These are phyloP conservation scores for Millerozyma miso DNA, from an alignment of 805 yeast species.

Conservation along the genomic window DNA sequence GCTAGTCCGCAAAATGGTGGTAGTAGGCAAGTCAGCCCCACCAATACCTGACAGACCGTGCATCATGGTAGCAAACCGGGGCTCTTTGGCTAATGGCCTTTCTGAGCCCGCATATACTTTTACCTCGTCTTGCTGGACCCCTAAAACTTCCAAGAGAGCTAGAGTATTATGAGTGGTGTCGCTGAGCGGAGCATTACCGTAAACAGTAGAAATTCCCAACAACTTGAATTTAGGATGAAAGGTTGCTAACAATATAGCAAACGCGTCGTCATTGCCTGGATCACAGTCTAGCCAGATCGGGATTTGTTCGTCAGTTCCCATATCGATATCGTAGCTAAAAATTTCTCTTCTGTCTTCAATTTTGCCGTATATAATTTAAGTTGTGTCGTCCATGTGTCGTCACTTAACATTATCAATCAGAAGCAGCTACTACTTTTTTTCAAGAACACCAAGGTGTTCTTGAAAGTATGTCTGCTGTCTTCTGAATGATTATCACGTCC, in stretches of 20 bases:
- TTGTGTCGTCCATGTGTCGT: not conserved
- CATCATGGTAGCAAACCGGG: conserved; percentile 54
- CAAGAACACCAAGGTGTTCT: too few species aligned
- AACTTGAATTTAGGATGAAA: conserved; percentile 56
- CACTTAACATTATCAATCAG: conserved; percentile 2
- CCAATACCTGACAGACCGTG: conserved; percentile 78
- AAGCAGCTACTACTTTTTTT: conserved; percentile 21
- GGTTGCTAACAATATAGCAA: conserved; percentile 64
- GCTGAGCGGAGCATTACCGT: conserved; percentile 63
- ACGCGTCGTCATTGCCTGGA: conserved; percentile 87
- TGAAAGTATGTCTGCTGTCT: too few species aligned
- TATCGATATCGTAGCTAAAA: not conserved
- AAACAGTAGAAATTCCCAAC: conserved; percentile 70
- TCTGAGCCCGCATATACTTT: conserved; percentile 67
- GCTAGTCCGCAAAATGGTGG: conserved; percentile 28
- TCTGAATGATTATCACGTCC: too few species aligned
- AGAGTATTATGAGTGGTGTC: conserved; percentile 68
- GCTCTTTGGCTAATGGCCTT: conserved; percentile 49
- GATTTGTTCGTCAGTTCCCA: conserved; percentile 11
- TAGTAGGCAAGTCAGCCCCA: conserved; percentile 61
- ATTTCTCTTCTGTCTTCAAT: not conserved
- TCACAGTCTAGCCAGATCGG: conserved; percentile 91
- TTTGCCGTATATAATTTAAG: not conserved
- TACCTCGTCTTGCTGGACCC: conserved; percentile 36
- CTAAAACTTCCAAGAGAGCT: conserved; percentile 59